These are phyloP conservation scores for Aspergillus affinis DNA, from an alignment of 495 filamentous ascomycete species.

Conservation along the genomic window DNA sequence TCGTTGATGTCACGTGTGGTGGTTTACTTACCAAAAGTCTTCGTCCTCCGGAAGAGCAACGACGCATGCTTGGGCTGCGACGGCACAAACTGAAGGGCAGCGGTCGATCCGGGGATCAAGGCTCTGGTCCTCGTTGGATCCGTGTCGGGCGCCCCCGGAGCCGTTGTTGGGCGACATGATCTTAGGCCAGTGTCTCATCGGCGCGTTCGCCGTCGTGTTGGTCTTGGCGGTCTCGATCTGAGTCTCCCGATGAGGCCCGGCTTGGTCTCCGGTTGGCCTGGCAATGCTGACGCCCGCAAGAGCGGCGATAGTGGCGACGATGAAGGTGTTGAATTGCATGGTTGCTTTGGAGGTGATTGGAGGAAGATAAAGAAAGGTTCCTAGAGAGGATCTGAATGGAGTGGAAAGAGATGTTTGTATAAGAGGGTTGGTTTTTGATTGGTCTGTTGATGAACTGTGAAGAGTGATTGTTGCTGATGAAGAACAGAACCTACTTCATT, in stretches of 20 bases:
- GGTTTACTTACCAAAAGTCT: constrained; percentile 27
- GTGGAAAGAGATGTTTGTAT: background rate
- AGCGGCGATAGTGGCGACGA: background rate
- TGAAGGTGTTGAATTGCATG: background rate
- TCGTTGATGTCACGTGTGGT: background rate
- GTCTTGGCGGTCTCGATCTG: background rate
- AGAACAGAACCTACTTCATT: background rate
- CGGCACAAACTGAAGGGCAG: constrained; percentile 30
- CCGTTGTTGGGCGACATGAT: background rate
- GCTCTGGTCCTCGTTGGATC: background rate
- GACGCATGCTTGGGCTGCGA: constrained; percentile 28
- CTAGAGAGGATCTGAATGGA: too few species aligned
- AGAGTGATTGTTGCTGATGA: background rate
- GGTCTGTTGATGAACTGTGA: background rate
- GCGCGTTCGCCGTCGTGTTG: background rate
- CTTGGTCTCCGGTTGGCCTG: background rate
- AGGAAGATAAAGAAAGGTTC: background rate
- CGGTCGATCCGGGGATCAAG: constrained; percentile 7
- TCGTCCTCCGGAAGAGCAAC: constrained; percentile 31
- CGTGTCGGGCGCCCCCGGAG: background rate
- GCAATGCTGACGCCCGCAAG: background rate
- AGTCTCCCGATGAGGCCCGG: background rate
- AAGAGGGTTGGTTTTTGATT: background rate
- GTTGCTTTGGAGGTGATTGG: background rate
- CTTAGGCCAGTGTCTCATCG: background rate